Evolutionary conservation across 139 green algal species (phyloP), one percentile per base, ranked within the genome.

Genomic region (Closterium sp.): DNA sequence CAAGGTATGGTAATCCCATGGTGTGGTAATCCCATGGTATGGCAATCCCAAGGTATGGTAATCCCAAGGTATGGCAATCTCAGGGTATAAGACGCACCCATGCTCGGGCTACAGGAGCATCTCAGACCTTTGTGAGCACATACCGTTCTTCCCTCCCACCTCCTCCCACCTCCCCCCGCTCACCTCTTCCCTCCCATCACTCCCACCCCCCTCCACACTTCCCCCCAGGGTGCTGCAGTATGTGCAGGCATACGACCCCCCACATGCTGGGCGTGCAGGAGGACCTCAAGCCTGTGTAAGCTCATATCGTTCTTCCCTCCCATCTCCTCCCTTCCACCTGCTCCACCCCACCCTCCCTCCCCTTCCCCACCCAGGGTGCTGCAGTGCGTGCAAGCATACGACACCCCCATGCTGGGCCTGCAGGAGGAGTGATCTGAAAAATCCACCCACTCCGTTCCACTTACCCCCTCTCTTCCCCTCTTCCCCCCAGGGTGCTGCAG

Each of bases 221-320:
- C 9, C 34, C 34, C 34, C 42, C 89, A 92, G 89, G 4, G 34
- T 94, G 88, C 27, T 93, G 31, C n/a, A 32, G 19, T 94, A 87
- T 19, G 38, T 94, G 42, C n/a, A 70, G 30, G 29, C 6, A 34
- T 85, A 94, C 27, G 91, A 94, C 70, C 21, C 30, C 17, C 91
- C 91, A n/a, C 38, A 28, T 94, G 31, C 11, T 88, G 9, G 91
- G 87, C 11, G 1, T 94, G 28, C 91, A 94, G 9, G n/a, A 62
- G 50, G 91, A 92, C 7, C 88, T 94, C 85, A 86, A 42, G 62
- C 6, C n/a, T n/a, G n/a, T n/a, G 19, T 92, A 4, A 17, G 10
- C 4, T 17, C 11, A 70, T 19, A 70, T 17, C 11, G 10, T 19
- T 70, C 4, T 70, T 19, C 45, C 45, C 11, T 19, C 6, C 45